A percentile compares a stretch with the other conserved stretches of the same genome.
phyloP scores from a whole-genome alignment of 2,329 filamentous ascomycete species.

The Pyrenophora tritici-repentis region DNA sequence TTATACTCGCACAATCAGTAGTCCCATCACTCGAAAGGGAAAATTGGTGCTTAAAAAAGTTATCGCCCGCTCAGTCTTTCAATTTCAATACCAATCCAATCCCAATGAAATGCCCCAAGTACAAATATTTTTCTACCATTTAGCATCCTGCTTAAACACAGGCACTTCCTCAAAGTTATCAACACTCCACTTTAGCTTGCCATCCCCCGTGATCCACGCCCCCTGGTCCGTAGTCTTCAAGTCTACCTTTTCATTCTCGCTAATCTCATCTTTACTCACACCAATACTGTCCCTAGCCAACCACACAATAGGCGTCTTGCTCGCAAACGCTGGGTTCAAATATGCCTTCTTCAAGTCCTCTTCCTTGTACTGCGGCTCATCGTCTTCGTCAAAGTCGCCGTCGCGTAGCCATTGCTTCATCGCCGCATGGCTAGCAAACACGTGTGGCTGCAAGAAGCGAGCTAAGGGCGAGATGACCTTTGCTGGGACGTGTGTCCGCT shows the following conservation, averaged over 20 bases:
- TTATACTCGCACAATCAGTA: too few relatives aligned
- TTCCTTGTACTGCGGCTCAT: conserved; percentile 41
- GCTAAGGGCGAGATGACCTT: conserved; percentile 37
- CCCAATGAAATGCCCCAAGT: too few relatives aligned
- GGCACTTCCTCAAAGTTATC: conserved; percentile 42
- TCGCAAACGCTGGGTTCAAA: conserved; percentile 43
- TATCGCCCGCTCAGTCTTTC: too few relatives aligned
- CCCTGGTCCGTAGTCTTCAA: conserved; percentile 39
- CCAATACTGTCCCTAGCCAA: conserved; percentile 40
- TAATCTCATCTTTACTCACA: conserved; percentile 38
- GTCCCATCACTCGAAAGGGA: too few relatives aligned
- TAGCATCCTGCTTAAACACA: conserved; percentile 37
- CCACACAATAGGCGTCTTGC: conserved; percentile 42
- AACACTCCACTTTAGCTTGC: conserved; percentile 36
- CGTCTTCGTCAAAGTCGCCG: conserved; percentile 38
- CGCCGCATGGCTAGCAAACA: conserved; percentile 41
- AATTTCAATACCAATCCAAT: too few relatives aligned
- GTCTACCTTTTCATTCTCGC: conserved; percentile 36
- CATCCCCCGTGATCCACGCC: conserved; percentile 42
- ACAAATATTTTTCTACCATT: conserved; percentile 25
- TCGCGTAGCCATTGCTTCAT: conserved; percentile 43
- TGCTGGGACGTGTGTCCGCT: conserved; percentile 29
- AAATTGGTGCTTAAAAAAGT: too few relatives aligned
- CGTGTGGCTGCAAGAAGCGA: conserved; percentile 43
- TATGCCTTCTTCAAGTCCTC: conserved; percentile 44